These are phyloP conservation scores for Dalbergia cultrata DNA, from an alignment of 306 rosid species.

Conservation along the genomic window DNA sequence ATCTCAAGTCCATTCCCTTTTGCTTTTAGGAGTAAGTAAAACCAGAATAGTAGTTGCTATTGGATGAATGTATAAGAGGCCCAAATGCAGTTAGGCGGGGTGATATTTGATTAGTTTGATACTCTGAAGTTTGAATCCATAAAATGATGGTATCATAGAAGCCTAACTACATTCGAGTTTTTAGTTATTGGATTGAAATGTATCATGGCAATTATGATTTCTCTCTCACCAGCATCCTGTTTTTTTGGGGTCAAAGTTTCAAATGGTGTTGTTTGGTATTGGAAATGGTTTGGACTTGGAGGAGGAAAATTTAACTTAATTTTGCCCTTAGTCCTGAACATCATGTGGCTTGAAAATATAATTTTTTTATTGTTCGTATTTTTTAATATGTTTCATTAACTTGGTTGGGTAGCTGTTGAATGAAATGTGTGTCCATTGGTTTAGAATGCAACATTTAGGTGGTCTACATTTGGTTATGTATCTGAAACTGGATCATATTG, in stretches of 20 bases:
- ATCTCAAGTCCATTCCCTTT: neutral
- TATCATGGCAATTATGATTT: neutral
- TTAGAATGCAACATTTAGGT: constrained; percentile 11
- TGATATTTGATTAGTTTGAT: constrained; percentile 12
- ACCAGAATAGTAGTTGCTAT: neutral
- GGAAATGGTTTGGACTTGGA: neutral
- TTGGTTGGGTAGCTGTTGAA: neutral
- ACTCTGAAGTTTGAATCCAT: neutral
- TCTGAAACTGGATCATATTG: constrained; percentile 12
- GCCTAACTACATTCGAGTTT: neutral
- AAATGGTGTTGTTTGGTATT: neutral
- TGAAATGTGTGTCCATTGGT: constrained; percentile 16
- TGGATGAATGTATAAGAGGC: neutral
- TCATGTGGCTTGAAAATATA: constrained; percentile 4
- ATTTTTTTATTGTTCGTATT: neutral
- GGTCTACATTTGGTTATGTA: neutral
- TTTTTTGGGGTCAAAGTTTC: neutral
- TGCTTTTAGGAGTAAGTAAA: constrained; percentile 21
- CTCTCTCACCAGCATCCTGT: neutral
- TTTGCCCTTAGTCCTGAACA: neutral
- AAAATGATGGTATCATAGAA: neutral
- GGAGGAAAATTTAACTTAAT: neutral
- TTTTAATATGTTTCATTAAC: neutral
- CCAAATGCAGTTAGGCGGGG: neutral
- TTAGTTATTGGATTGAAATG: neutral